Base-by-base conservation (phyloP, 148 eudicot genomes). In the Heliosperma pusillum region DNA sequence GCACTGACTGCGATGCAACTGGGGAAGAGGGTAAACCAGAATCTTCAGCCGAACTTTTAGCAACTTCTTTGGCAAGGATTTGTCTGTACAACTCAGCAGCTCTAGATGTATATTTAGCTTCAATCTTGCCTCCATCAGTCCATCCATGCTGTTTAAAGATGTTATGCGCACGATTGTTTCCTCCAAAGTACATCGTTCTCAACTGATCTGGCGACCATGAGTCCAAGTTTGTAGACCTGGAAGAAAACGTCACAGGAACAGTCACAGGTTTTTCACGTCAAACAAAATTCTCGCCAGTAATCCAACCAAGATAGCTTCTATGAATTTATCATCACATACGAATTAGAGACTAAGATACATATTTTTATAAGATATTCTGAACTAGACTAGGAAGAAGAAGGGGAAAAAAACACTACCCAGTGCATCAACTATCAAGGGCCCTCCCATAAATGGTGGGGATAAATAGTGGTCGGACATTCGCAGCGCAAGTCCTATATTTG, bases 101-200 rank as follows among this genome's bases (percentile, higher is more conserved):
- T 82, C 99, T 88, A 71, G 99, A 95, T 59, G 99, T 95, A 80
- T 95, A 95, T 80, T 92, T 92, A 21, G 99, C 97, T 80, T 95
- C 99, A 79, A 88, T 85, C 86, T 92, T 95, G 76, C 97, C 97
- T 76, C 96, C 97, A 71, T 92, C 99, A 26, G 83, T 88, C 99
- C 99, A 95, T 62, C 99, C 99, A 70, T 95, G 99, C 80, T 95
- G 97, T 81, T 95, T 95, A 85, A 95, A 95, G 78, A 95, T 92
- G 69, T 69, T 87, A 74, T 92, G 96, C 74, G 99, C 99, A 69
- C 99, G 97, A 76, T 84, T 92, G 76, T 95, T 95, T 71, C 99
- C 99, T 52, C 99, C 99, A 85, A 85, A 95, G 76, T 44, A 75
- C 99, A 95, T 95, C 77, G 80, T 82, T 82, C 86, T 95, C 84